Evolutionary conservation across 2,329 filamentous ascomycete genomes (phyloP).

Genomic region (Colletotrichum australisinense): DNA sequence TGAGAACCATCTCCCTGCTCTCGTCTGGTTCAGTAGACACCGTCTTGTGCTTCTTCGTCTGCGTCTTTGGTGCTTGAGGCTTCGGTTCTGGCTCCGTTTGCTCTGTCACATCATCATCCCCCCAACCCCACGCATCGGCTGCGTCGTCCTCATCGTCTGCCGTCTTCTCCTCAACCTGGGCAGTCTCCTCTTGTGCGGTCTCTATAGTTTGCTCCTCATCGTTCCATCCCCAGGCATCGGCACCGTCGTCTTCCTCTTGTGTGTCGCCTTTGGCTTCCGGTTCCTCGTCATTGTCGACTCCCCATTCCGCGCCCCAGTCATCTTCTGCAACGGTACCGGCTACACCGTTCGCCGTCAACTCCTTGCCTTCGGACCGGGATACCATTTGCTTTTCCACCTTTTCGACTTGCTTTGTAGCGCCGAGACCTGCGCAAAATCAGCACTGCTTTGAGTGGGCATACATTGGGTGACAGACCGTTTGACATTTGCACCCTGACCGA

Average conservation of each 20-base stretch:
- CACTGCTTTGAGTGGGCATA: too few species aligned
- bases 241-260: slow-evolving; percentile 54
- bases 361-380: slow-evolving; percentile 72
- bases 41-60: slow-evolving; percentile 32
- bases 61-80: slow-evolving; percentile 35
- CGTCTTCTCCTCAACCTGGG: slow-evolving; percentile 32
- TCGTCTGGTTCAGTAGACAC: slow-evolving; percentile 42
- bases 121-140: slow-evolving; percentile 87
- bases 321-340: slow-evolving; percentile 56
- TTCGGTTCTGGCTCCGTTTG: slow-evolving; percentile 42
- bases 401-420: slow-evolving; percentile 78
- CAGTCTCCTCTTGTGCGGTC: slow-evolving; percentile 41
- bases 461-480: slow-evolving; percentile 53
- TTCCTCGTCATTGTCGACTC: slow-evolving; percentile 69
- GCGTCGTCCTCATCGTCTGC: slow-evolving; percentile 57
- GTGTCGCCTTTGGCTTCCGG: slow-evolving; percentile 38
- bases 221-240: slow-evolving; percentile 88
- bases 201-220: slow-evolving; percentile 67
- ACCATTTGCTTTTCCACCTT: slow-evolving; percentile 87
- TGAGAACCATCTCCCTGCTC: slow-evolving; percentile 78
- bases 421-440: too few species aligned
- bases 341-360: slow-evolving; percentile 67
- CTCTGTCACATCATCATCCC: slow-evolving; percentile 69
- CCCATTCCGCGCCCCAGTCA: slow-evolving; percentile 87
- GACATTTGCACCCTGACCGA: slow-evolving; percentile 77